Base-by-base conservation (phyloP, 805 yeast species). In the Crinitomyces ghanaensis region DNA sequence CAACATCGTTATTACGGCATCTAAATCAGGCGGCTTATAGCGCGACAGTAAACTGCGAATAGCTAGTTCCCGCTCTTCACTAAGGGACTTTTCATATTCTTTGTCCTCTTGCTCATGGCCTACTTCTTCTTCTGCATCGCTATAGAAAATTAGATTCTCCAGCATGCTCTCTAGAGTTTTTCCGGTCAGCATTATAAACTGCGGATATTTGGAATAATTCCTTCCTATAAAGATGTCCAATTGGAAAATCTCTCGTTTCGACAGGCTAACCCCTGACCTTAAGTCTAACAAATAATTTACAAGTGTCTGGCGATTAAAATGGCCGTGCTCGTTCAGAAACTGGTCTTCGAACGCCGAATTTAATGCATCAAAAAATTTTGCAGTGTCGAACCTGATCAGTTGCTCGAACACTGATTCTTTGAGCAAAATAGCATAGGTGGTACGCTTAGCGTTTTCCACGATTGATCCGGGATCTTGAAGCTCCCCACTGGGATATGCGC, bases 261-360 rank as follows among this genome's bases (percentile, higher is more conserved):
- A 7, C 6, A 6, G 4, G 37, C 37, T 1, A 25, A 4, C 55
- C 48, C 27, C 62, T 9, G 44, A 38, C 21, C 57, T 62, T 43
- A 40, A 4, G 56, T 60, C 64, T 78, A 4, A 80, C 63, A 36
- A 59, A 36, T 33, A 17, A 42, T 24, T 15, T 50, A 50, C 11
- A 41, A 35, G 13, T 38, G 20, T 14, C 39, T 22, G 11, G 28
- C 17, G 4, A 34, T 28, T 17, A 28, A 36, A 23, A 35, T 36
- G 42, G 50, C 14, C 37, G 2, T 49, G 47, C 14, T 74, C 84
- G 51, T 85, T 83, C 36, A 88, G 53, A 26, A 70, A 62, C 0
- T 79, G 58, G 50, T 84, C 93, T 50, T 88, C 96, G 49, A 88
- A 76, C 6, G 80, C 78, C 51, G 81, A 93, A 52, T 84, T 78